Conservation (phyloP, 148 eudicot species). For the Vaccinium macrocarpon region DNA sequence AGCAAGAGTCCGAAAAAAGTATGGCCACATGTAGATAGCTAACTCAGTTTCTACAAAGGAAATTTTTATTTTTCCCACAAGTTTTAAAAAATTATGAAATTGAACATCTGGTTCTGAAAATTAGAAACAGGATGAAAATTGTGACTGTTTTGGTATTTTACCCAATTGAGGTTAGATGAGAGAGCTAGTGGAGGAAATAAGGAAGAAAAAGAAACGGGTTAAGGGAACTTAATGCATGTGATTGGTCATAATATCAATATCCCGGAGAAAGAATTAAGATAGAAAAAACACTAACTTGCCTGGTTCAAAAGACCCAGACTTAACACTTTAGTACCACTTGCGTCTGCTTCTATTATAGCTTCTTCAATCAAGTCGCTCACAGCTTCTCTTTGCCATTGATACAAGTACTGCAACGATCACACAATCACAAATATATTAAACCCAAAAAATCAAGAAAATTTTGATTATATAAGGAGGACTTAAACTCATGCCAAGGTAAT, state of each 20-base stretch:
- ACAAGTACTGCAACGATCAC: slow-evolving; percentile 37
- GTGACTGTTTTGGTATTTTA: background rate
- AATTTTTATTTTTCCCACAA: background rate
- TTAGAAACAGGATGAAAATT: background rate
- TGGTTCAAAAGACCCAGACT: slow-evolving; percentile 65
- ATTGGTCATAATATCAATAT: background rate
- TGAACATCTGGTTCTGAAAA: background rate
- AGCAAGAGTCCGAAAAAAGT: background rate
- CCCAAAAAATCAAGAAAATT: background rate
- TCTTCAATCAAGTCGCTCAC: slow-evolving; percentile 51
- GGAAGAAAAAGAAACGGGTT: background rate
- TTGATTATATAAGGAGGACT: background rate
- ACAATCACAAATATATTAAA: background rate
- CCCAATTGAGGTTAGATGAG: background rate
- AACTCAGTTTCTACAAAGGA: background rate
- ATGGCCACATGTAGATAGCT: background rate
- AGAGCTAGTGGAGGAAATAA: background rate
- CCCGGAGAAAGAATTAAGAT: background rate
- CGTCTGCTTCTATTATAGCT: slow-evolving; percentile 56
- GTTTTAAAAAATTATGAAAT: background rate
- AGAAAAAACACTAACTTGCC: slow-evolving; percentile 30
- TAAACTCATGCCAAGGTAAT: background rate
- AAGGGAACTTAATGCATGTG: background rate
- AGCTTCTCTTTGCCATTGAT: slow-evolving; percentile 43
- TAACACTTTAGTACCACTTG: slow-evolving; percentile 43